phyloP scores from a whole-genome alignment of 345 rosid species.

The Odontarrhena argentea region DNA sequence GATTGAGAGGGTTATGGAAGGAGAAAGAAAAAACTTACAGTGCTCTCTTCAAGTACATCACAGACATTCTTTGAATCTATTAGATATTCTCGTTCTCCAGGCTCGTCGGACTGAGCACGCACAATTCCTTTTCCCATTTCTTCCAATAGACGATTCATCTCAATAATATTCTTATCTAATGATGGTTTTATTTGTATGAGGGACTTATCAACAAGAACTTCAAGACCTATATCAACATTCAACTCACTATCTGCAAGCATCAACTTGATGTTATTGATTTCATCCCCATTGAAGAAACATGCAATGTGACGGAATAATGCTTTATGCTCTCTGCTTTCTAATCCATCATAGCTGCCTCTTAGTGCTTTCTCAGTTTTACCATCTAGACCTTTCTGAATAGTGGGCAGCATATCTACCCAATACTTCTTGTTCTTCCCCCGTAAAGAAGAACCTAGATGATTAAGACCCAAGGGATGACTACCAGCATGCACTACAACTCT shows the following conservation, averaged over 20 bases:
- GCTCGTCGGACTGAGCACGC: conserved; percentile 16
- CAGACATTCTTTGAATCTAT: conserved; percentile 23
- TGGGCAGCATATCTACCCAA: too few relatives aligned
- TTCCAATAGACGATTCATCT: conserved; percentile 38
- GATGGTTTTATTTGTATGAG: conserved; percentile 13
- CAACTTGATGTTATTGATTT: not conserved
- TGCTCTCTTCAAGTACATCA: conserved; percentile 21
- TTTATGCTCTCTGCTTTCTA: too few relatives aligned
- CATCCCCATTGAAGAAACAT: conserved; percentile 26
- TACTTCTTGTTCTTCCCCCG: too few relatives aligned
- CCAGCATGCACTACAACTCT: too few relatives aligned
- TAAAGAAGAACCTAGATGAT: too few relatives aligned
- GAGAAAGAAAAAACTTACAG: conserved; percentile 5
- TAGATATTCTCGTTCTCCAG: conserved; percentile 28
- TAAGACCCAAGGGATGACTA: too few relatives aligned
- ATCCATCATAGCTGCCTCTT: too few relatives aligned
- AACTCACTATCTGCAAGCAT: not conserved
- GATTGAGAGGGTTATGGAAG: not conserved
- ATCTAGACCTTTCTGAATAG: too few relatives aligned
- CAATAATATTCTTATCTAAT: not conserved
- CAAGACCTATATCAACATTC: not conserved
- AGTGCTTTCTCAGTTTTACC: too few relatives aligned
- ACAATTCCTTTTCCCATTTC: conserved; percentile 36
- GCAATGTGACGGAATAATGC: conserved; percentile 39
- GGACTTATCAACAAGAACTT: conserved; percentile 18